Conservation (phyloP, 2,329 filamentous ascomycete species). For the Bipolaris bicolor region DNA sequence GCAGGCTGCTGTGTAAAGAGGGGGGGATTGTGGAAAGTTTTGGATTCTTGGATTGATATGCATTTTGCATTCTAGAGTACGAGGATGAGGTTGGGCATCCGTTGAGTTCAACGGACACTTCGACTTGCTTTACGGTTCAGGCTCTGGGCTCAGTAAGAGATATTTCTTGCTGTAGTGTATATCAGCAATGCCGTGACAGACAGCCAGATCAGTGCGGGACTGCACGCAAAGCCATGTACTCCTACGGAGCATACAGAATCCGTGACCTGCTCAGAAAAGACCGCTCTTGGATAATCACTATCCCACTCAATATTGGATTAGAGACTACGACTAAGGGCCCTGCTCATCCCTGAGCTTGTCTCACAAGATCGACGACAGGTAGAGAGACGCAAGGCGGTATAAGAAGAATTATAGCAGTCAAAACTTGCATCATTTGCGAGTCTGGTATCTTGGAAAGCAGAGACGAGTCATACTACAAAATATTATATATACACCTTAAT, state of each 20-base stretch:
- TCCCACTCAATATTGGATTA: neutral
- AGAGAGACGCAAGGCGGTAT: neutral
- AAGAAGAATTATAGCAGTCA: neutral
- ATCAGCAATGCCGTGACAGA: too few relatives aligned
- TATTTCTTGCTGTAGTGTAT: neutral
- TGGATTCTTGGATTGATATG: neutral
- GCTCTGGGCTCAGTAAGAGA: neutral
- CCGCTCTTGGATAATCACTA: neutral
- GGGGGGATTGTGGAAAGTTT: neutral
- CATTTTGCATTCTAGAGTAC: too few relatives aligned
- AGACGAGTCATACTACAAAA: neutral
- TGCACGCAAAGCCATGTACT: neutral
- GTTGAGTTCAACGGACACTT: neutral
- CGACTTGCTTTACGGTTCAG: too few relatives aligned
- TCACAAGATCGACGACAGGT: neutral
- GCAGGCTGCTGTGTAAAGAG: constrained; percentile 19
- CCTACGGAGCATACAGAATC: neutral
- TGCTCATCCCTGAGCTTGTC: too few relatives aligned
- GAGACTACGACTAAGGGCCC: too few relatives aligned
- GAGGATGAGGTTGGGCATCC: neutral
- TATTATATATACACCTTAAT: constrained; percentile 3
- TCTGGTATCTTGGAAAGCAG: constrained; percentile 4
- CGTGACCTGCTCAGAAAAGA: neutral
- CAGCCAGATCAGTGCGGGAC: neutral
- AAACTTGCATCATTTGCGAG: neutral